These are phyloP conservation scores for Avicennia marina DNA, from an alignment of 257 asterid genomes.

Conservation along the genomic window DNA sequence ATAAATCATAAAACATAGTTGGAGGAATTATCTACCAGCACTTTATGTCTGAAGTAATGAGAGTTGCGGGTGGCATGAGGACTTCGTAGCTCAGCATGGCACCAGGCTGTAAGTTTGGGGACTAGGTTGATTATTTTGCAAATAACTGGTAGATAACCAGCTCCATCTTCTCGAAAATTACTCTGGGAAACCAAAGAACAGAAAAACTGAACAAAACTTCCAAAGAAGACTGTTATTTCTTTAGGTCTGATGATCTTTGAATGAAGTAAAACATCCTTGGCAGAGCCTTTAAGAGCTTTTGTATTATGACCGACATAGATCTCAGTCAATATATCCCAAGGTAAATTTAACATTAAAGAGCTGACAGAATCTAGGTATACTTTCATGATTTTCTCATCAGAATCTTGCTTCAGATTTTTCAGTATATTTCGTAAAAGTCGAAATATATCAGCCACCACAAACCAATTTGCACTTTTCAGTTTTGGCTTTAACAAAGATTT, in stretches of 20 bases:
- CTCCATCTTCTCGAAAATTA: constrained; percentile 31
- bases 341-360: constrained; percentile 40
- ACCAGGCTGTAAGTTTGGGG: constrained; percentile 49
- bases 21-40: constrained; percentile 48
- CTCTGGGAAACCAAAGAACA: constrained; percentile 51
- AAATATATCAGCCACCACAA: constrained; percentile 41
- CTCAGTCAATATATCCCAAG: constrained; percentile 43
- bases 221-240: constrained; percentile 39
- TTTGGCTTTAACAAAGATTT: constrained; percentile 31
- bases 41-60: constrained; percentile 72
- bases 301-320: constrained; percentile 14
- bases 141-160: constrained; percentile 26
- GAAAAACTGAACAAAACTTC: constrained; percentile 56
- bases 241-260: constrained; percentile 21
- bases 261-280: constrained; percentile 17
- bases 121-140: constrained; percentile 39
- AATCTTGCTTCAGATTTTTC: constrained; percentile 51
- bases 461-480: constrained; percentile 40
- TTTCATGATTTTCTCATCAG: constrained; percentile 29
- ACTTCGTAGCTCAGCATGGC: constrained; percentile 37
- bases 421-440: constrained; percentile 56
- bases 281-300: constrained; percentile 25
- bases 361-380: constrained; percentile 39
- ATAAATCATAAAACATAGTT: background rate
- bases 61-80: constrained; percentile 31